Evolutionary conservation across 2,329 filamentous ascomycete species (phyloP), one percentile per base, ranked within the genome.

Genomic region (Trichophyton verrucosum): DNA sequence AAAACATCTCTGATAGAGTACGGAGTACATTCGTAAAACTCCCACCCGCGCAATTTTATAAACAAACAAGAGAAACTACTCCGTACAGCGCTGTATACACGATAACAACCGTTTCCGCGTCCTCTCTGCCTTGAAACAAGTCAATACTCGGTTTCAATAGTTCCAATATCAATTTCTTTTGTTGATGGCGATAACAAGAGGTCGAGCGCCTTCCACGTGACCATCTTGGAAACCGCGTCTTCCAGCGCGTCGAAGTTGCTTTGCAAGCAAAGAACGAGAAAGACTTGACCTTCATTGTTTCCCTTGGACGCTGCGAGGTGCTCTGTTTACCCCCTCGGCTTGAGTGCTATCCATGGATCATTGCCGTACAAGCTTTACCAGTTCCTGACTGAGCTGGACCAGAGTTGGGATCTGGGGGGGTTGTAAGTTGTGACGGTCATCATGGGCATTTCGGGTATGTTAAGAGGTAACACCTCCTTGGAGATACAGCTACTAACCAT

Each of bases 371-470:
- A 36, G 30, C 15, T 33, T 44, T 57, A 44, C 17, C 46, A 36
- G 47, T 47, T 61, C 53, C n/a, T 57, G 4, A 22, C 22, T 24
- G 70, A 60, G 30, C 17, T 55, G 24, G 38, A 42, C 33, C 33
- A 33, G 59, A 62, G 62, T 58, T 44, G 60, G 61, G 42, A 62
- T 61, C 36, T 33, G 17, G 30, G 40, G 27, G 22, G 46, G 59
- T 27, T 58, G 30, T 33, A 58, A 15, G 11, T 20, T 56, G 27
- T 60, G 61, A 49, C 42, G 57, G 49, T 53, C 65, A 61, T 3
- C 55, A 77, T 77, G 76, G 76, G 76, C 62, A 78, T 78, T 64
- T 73, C 76, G 73, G 76, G 75, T 75, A 68, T 46, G 66, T 38
- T 51, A 22, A 30, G 46, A 40, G 27, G 20, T 20, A 36, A 13